phyloP scores from a whole-genome alignment of 305 asterid genomes.

The Fraxinus sp. region DNA sequence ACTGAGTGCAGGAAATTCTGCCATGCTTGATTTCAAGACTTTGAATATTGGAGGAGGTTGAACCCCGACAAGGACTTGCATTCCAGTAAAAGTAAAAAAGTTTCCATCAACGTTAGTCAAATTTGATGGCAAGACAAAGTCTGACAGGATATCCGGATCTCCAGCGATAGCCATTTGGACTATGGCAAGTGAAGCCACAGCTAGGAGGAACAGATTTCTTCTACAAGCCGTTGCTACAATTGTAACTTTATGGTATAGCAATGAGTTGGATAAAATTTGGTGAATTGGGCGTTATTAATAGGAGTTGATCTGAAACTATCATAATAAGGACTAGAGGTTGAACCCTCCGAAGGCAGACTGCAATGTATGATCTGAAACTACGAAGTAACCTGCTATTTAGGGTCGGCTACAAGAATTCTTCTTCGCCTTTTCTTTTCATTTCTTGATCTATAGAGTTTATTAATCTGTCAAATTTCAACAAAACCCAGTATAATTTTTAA shows the following conservation, averaged over 20 bases:
- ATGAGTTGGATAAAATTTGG: background rate
- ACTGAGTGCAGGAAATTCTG: slow-evolving; percentile 48
- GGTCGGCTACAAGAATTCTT: background rate
- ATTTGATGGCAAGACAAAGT: slow-evolving; percentile 41
- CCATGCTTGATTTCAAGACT: slow-evolving; percentile 40
- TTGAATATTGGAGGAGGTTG: slow-evolving; percentile 37
- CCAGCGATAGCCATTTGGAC: slow-evolving; percentile 30
- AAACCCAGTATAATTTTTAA: background rate
- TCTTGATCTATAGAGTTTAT: background rate
- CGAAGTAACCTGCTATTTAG: background rate
- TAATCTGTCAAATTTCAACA: background rate
- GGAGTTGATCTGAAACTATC: background rate
- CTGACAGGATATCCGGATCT: slow-evolving; percentile 57
- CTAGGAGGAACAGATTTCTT: slow-evolving; percentile 1
- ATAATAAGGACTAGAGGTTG: background rate
- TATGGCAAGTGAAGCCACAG: slow-evolving; percentile 13
- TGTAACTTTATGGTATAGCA: background rate
- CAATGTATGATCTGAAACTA: background rate
- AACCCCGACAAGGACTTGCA: slow-evolving; percentile 37
- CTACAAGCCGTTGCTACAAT: background rate
- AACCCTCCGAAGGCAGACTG: background rate
- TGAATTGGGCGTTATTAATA: background rate
- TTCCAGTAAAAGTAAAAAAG: slow-evolving; percentile 55
- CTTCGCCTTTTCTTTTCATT: background rate
- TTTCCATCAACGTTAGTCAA: slow-evolving; percentile 22